Base-by-base conservation (phyloP, 2,329 filamentous ascomycete genomes). In the Hypoxylon sp. region DNA sequence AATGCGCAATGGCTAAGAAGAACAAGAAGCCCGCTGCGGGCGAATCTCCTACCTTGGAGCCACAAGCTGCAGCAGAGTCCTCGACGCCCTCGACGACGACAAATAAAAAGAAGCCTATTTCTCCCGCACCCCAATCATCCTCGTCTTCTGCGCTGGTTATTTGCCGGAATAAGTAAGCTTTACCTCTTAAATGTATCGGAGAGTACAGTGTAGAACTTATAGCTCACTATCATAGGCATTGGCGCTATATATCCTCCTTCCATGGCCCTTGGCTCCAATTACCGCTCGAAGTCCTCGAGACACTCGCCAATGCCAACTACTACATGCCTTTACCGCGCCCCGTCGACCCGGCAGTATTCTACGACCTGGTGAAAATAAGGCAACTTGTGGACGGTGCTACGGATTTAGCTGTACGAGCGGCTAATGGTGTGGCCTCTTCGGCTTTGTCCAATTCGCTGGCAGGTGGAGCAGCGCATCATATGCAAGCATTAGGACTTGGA, bases 211-310 rank as follows among this genome's bases (percentile, higher is more conserved):
- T 47, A 47, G 29, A 68, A 47, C 73, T 65, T 63, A 45, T 59
- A 52, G 58, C 51, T 48, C 30, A 34, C 19, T 53, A 25, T 54
- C 19, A 32, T 55, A 95, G 92, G 77, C 91, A 95, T 80, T 95
- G 92, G 92, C 87, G 89, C 69, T 93, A 93, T 77, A 94, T 96
- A 63, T 94, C 91, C 21, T 91, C 90, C 27, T 96, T 92, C 74
- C 90, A 94, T 75, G 93, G 92, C 23, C 89, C 91, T 71, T 96
- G 93, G 93, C 86, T 94, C 12, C 90, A 93, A 78, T 83, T 95
- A 61, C 91, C 92, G 19, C 86, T 89, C 68, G 92, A 95, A 78
- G 87, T 94, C 61, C 88, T 96, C 78, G 90, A 94, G 77, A 88
- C 87, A 52, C 86, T 96, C 53, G 92, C 92, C 58, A 88, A 93